Conservation (phyloP, 352 stramenopile species). For the Pythium phragmitis region DNA sequence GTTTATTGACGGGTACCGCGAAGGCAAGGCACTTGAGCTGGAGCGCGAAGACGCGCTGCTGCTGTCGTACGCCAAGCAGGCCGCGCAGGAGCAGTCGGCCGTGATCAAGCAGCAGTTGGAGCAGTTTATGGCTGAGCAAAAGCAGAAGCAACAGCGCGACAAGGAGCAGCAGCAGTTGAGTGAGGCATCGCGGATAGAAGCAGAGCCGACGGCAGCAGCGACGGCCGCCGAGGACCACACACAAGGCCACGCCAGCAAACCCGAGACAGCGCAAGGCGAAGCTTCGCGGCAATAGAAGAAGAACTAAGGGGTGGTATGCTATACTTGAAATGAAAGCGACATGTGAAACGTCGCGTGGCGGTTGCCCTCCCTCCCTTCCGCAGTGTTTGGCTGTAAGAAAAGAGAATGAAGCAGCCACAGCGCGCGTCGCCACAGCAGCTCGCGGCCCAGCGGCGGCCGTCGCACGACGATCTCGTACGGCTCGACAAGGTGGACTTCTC, state of each 20-base stretch:
- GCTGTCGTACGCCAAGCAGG: conserved; percentile 73
- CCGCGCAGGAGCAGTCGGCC: conserved; percentile 72
- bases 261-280: not conserved
- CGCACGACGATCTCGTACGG: conserved; percentile 77
- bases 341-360: conserved; percentile 19
- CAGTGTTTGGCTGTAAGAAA: not conserved
- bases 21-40: conserved; percentile 77
- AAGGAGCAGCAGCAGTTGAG: conserved; percentile 1
- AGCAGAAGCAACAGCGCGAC: conserved; percentile 45
- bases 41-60: conserved; percentile 70
- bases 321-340: conserved; percentile 1
- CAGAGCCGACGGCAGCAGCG: not conserved
- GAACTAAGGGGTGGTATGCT: not conserved
- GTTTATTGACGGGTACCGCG: conserved; percentile 82
- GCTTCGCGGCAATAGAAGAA: conserved; percentile 3
- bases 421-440: conserved; percentile 28
- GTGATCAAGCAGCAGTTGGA: conserved; percentile 69
- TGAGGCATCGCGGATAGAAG: conserved; percentile 7
- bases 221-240: not conserved
- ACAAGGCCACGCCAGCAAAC: not conserved
- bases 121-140: conserved; percentile 58
- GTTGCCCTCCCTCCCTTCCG: not conserved
- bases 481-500: conserved; percentile 85
- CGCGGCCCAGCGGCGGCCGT: conserved; percentile 28
- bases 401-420: conserved; percentile 15